phyloP scores from a whole-genome alignment of 2,329 filamentous ascomycete genomes.

The Colletotrichum karsti region DNA sequence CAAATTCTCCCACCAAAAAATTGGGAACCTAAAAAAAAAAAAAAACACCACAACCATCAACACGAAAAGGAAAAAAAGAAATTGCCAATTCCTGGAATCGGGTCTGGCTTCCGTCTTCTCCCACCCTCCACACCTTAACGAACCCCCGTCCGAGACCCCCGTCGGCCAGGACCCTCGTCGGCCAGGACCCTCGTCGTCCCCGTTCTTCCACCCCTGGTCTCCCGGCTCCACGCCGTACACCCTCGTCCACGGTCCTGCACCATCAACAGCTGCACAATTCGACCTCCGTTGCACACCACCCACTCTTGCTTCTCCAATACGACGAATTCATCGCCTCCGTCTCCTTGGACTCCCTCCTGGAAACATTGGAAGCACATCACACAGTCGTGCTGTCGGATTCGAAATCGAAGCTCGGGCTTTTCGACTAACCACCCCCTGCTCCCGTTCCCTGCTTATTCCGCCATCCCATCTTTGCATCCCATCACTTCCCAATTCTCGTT shows the following conservation, averaged over 20 bases:
- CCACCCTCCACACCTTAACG: constrained; percentile 22
- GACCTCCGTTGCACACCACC: constrained; percentile 1
- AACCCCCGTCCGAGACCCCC: not conserved
- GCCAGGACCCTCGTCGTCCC: constrained; percentile 8
- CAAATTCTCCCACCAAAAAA: constrained; percentile 3
- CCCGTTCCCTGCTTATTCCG: constrained; percentile 14
- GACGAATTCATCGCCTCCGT: not conserved
- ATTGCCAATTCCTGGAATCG: constrained; percentile 28
- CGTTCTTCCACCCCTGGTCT: constrained; percentile 17
- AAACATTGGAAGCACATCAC: constrained; percentile 14
- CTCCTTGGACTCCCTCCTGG: not conserved
- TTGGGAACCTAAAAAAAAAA: constrained; percentile 6
- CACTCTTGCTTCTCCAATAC: not conserved
- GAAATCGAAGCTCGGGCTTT: constrained; percentile 14
- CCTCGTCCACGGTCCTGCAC: not conserved
- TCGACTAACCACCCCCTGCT: not conserved
- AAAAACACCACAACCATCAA: not conserved
- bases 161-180: not conserved
- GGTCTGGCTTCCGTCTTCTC: constrained; percentile 29
- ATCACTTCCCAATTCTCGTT: constrained; percentile 15
- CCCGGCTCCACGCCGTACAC: constrained; percentile 25
- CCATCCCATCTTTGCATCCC: constrained; percentile 19
- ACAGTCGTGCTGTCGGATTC: constrained; percentile 11
- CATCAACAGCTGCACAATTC: constrained; percentile 6
- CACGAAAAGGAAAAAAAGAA: constrained; percentile 9